Evolutionary conservation across 2,329 filamentous ascomycete genomes (phyloP), one percentile per base, ranked within the genome.

Genomic region (Talaromyces atroroseus): DNA sequence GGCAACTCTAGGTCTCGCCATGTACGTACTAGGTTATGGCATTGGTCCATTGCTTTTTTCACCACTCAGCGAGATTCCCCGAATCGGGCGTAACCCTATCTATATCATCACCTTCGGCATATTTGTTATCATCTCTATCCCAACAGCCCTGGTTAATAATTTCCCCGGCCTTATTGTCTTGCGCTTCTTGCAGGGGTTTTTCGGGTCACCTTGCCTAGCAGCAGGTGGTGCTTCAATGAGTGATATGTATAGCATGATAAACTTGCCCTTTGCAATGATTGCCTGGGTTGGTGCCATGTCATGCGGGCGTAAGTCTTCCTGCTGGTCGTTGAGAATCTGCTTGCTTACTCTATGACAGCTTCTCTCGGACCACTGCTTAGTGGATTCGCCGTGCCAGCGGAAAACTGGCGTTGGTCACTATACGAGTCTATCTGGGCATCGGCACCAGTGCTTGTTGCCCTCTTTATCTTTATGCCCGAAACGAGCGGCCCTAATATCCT

Each of bases 91-190:
- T 6, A 88, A 84, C 63, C 81, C 82, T 0, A 79, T 86, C 10
- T 89, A 89, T 69, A 79, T 87, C 44, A 69, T 81, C 60, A 85
- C 85, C 12, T 85, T 89, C 72, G 79, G 79, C 49, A 72, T 89
- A 18, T 90, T 88, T 67, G 81, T 86, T 48, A 77, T 89, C 59
- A 68, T 89, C 16, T 81, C 80, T 12, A 78, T 89, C n/a, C 85
- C 85, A 0, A 82, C 84, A 0, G 83, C 84, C 0, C 67, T 89
- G 0, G 82, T 82, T 2, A 70, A 80, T 48, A 85, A 83, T 71
- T 86, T 83, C 53, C 73, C 80, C 0, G 83, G 84, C 0, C 75
- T 90, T n/a, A 78, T 87, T 62, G 80, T 86, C 6, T 73, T 84
- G 6, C 78, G 84, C 1, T 86, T 87, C 71, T 69, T 87, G 2